These are phyloP conservation scores for Pichia phayaonensis DNA, from an alignment of 805 yeast species.

Conservation along the genomic window DNA sequence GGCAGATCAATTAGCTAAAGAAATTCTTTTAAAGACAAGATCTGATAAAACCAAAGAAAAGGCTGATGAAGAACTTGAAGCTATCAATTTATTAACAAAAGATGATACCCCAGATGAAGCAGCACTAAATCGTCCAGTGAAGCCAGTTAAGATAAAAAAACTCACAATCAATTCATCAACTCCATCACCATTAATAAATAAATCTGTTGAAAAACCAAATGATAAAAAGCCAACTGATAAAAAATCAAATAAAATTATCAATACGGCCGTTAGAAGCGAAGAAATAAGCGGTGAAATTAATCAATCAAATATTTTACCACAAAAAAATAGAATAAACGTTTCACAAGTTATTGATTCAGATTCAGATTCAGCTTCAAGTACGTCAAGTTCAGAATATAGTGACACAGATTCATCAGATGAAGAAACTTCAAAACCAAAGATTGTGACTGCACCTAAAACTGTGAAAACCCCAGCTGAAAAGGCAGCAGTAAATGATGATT, in stretches of 20 bases:
- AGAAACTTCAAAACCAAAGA: slow-evolving; percentile 28
- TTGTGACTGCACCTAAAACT: slow-evolving; percentile 39
- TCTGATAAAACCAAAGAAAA: slow-evolving; percentile 1
- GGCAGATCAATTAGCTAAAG: neutral
- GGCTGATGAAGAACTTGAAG: slow-evolving; percentile 1
- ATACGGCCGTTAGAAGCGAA: slow-evolving; percentile 17
- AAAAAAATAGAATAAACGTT: slow-evolving; percentile 5
- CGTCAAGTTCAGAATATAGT: slow-evolving; percentile 1
- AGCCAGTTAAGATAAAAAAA: slow-evolving; percentile 6
- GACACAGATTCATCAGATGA: slow-evolving; percentile 22
- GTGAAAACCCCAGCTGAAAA: neutral
- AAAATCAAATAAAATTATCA: neutral
- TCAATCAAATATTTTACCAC: slow-evolving; percentile 16
- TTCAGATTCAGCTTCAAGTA: neutral
- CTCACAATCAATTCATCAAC: neutral
- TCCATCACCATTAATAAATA: neutral
- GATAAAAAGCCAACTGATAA: neutral
- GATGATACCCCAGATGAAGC: slow-evolving; percentile 8
- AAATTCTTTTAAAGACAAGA: neutral
- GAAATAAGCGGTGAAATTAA: slow-evolving; percentile 23
- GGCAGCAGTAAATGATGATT: neutral
- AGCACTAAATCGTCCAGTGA: neutral
- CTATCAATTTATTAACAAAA: slow-evolving; percentile 3
- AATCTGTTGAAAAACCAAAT: neutral
- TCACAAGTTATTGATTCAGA: neutral